Evolutionary conservation across 164 flowering plant genomes (phyloP).

Genomic region (Vitis rotundifolia): DNA sequence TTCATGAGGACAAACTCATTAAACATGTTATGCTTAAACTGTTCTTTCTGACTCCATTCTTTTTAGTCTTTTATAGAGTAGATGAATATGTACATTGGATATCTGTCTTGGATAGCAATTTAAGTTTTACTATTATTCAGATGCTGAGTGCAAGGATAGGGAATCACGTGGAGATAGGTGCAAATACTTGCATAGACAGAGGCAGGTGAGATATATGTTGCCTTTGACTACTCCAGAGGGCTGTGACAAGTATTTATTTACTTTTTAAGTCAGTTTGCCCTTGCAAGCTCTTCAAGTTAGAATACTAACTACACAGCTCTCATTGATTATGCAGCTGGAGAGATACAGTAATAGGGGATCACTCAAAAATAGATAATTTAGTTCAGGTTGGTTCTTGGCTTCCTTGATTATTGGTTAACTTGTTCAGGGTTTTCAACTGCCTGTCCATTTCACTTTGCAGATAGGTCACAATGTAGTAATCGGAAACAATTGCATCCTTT

Average conservation of each 20-base stretch:
- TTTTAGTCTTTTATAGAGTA: neutral
- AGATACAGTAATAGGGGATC: constrained; percentile 82
- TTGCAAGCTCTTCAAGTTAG: neutral
- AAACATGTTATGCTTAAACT: neutral
- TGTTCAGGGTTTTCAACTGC: neutral
- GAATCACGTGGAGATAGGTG: constrained; percentile 83
- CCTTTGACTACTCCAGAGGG: neutral
- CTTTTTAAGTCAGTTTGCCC: neutral
- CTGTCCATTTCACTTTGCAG: constrained; percentile 40
- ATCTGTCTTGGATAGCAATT: neutral
- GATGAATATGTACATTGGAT: neutral
- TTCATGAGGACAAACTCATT: neutral
- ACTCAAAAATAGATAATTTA: constrained; percentile 82
- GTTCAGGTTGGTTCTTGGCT: constrained; percentile 67
- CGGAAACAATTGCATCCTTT: constrained; percentile 80
- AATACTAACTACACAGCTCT: neutral
- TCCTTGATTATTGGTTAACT: neutral
- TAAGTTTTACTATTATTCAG: constrained; percentile 29
- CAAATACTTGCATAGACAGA: constrained; percentile 91
- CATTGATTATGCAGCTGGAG: constrained; percentile 80
- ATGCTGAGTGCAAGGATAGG: constrained; percentile 59
- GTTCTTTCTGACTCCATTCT: neutral
- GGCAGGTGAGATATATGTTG: constrained; percentile 58
- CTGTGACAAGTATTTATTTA: neutral
- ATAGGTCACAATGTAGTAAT: constrained; percentile 89